Evolutionary conservation across 176 grass and related monocot genomes (phyloP).

Genomic region (Canna indica): DNA sequence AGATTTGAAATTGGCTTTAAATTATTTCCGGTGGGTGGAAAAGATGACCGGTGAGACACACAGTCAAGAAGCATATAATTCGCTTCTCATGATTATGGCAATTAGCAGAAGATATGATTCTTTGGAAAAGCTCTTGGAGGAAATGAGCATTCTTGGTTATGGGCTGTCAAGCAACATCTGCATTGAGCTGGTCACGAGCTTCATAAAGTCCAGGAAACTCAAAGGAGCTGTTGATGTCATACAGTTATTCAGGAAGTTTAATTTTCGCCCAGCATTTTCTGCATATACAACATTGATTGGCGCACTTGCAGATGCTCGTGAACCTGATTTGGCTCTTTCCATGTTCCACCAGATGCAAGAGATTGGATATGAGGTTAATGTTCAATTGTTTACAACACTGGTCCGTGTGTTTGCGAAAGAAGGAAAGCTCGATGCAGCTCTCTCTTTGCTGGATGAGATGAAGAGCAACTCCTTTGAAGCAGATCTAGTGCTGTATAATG

Average conservation of each 20-base stretch:
- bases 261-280: constrained; percentile 79
- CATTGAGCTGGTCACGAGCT: constrained; percentile 31
- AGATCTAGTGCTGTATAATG: constrained; percentile 71
- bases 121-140: constrained; percentile 58
- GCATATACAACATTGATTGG: constrained; percentile 68
- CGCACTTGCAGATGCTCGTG: constrained; percentile 39
- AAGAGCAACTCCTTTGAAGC: constrained; percentile 68
- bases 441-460: constrained; percentile 62
- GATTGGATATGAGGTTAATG: constrained; percentile 69
- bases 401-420: constrained; percentile 54
- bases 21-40: constrained; percentile 56
- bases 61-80: constrained; percentile 42
- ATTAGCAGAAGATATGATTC: constrained; percentile 25
- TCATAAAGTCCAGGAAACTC: constrained; percentile 41
- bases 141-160: constrained; percentile 74
- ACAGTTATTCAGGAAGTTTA: constrained; percentile 49
- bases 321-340: constrained; percentile 46
- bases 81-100: constrained; percentile 47
- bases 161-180: constrained; percentile 43
- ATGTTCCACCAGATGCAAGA: constrained; percentile 92
- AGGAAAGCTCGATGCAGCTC: constrained; percentile 37
- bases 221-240: constrained; percentile 42
- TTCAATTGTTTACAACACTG: constrained; percentile 68
- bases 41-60: constrained; percentile 35
- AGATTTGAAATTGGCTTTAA: constrained; percentile 41